These are phyloP conservation scores for Coemansia sp. DNA, from an alignment of 192 early-diverging fungal species.

Conservation along the genomic window DNA sequence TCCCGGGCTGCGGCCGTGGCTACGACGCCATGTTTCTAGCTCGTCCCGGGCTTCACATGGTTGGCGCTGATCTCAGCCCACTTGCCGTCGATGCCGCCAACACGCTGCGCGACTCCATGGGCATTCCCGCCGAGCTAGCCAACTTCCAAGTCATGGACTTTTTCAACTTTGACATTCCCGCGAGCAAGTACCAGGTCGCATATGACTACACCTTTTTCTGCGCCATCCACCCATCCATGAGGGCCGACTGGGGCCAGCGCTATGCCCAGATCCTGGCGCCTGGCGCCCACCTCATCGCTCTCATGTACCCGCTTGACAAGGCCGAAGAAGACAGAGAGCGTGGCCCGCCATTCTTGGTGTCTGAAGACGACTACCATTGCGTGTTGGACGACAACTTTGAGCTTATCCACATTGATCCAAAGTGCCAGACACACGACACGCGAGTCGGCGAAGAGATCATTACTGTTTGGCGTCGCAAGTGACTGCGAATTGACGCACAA, in stretches of 20 bases:
- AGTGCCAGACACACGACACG: slow-evolving; percentile 61
- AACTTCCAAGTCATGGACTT: slow-evolving; percentile 70
- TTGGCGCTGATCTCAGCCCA: slow-evolving; percentile 71
- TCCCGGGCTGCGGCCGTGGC: slow-evolving; percentile 58
- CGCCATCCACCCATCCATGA: slow-evolving; percentile 67
- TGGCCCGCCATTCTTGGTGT: slow-evolving; percentile 77
- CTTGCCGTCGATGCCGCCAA: slow-evolving; percentile 63
- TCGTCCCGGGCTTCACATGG: slow-evolving; percentile 57
- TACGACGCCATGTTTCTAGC: slow-evolving; percentile 80
- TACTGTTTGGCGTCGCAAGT: slow-evolving; percentile 63
- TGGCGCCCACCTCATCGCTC: slow-evolving; percentile 71
- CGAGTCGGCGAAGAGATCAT: slow-evolving; percentile 67
- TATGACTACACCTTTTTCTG: slow-evolving; percentile 92
- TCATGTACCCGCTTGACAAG: slow-evolving; percentile 77
- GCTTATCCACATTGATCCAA: slow-evolving; percentile 59
- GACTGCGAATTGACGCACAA: too few relatives aligned
- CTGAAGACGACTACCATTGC: slow-evolving; percentile 64
- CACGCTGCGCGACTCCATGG: slow-evolving; percentile 53
- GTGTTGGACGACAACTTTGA: slow-evolving; percentile 64
- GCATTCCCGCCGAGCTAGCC: slow-evolving; percentile 41
- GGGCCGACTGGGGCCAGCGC: slow-evolving; percentile 66
- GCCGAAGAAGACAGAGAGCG: slow-evolving; percentile 55
- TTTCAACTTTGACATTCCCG: slow-evolving; percentile 65
- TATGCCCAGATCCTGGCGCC: slow-evolving; percentile 66
- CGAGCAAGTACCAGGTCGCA: slow-evolving; percentile 68